These are phyloP conservation scores for Emericellopsis atlantica DNA, from an alignment of 2,329 filamentous ascomycete genomes.

Conservation along the genomic window DNA sequence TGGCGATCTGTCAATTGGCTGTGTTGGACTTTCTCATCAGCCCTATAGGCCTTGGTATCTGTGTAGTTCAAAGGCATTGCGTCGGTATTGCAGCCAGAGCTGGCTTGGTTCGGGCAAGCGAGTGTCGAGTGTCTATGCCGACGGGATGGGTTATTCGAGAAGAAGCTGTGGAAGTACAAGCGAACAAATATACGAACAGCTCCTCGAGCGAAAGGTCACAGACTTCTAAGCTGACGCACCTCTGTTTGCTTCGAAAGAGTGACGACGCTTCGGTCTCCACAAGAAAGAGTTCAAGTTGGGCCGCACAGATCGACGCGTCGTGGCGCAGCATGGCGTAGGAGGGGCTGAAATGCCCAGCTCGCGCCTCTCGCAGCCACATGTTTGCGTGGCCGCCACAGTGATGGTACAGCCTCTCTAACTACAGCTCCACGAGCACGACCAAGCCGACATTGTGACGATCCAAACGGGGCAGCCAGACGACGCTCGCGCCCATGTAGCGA, in stretches of 20 bases:
- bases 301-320: background rate
- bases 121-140: background rate
- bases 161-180: background rate
- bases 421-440: background rate
- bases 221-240: background rate
- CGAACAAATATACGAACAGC: background rate
- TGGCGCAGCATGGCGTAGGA: slow-evolving; percentile 1
- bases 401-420: background rate
- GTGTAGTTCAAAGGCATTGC: slow-evolving; percentile 20
- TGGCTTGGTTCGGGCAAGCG: background rate
- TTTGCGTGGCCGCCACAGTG: background rate
- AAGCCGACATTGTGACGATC: background rate
- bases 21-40: slow-evolving; percentile 22
- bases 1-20: slow-evolving; percentile 20
- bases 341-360: background rate
- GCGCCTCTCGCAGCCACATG: background rate
- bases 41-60: slow-evolving; percentile 24
- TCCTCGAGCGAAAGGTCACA: background rate
- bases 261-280: slow-evolving; percentile 4
- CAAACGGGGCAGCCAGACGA: background rate
- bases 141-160: background rate
- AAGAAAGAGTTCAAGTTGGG: background rate
- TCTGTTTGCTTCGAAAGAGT: background rate
- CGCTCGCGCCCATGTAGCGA: slow-evolving; percentile 12
- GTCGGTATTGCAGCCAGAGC: slow-evolving; percentile 12